Percentiles rank a stretch among this genome's conserved stretches.
phyloP scores from a whole-genome alignment of 257 asterid species.

The Paraleonurus japonicus region DNA sequence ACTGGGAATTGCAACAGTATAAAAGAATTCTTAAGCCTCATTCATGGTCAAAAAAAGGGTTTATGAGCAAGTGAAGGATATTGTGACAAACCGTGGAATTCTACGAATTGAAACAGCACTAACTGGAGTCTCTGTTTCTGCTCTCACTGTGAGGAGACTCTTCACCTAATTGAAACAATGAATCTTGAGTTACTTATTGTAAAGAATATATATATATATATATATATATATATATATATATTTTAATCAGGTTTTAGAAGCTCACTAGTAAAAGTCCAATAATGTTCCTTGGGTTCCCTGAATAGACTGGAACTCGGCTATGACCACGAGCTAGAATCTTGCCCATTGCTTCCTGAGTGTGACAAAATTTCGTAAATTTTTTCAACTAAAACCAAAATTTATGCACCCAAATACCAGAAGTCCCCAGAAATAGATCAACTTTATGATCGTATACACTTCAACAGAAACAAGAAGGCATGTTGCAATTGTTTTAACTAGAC shows the following conservation, averaged over 20 bases:
- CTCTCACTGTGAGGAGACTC: conserved; percentile 86
- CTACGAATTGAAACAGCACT: conserved; percentile 88
- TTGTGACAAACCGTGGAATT: conserved; percentile 69
- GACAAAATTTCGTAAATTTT: neutral
- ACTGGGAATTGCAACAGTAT: conserved; percentile 39
- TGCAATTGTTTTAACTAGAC: neutral
- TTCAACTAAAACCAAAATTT: neutral
- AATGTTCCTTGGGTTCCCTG: conserved; percentile 73
- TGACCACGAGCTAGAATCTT: conserved; percentile 94
- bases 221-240: no score
- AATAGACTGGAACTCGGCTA: conserved; percentile 92
- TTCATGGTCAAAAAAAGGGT: neutral
- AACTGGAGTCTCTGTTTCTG: conserved; percentile 92
- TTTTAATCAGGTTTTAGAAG: neutral
- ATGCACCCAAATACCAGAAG: neutral
- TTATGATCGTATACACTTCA: neutral
- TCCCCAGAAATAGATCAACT: neutral
- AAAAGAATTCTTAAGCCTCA: conserved; percentile 10
- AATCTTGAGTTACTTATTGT: neutral
- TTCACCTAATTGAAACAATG: conserved; percentile 51
- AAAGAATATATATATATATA: no score
- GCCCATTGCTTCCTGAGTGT: conserved; percentile 83
- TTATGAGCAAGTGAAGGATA: neutral
- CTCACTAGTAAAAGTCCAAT: conserved; percentile 88
- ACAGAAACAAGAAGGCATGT: neutral